Evolutionary conservation across 164 flowering plant species (phyloP), one percentile per base, ranked within the genome.

Genomic region (Stephania japonica): DNA sequence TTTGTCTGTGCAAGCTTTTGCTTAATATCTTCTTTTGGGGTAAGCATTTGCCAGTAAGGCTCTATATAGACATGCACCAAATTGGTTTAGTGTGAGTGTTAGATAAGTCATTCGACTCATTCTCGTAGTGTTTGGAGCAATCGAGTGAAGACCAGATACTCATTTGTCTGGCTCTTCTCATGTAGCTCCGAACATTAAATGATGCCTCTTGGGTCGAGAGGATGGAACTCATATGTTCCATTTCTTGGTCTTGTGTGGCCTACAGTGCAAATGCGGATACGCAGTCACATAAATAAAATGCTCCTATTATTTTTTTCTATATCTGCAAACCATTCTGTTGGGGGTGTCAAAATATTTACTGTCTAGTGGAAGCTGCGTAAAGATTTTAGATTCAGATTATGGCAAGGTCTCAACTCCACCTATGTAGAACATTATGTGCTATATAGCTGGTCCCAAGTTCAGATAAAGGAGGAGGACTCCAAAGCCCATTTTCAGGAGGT

Each of bases 101-200:
- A 56, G 62, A 56, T 65, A 27, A 25, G 32, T n/a, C n/a, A n/a
- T n/a, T n/a, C 14, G 1, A 25, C 41, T 25, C 67, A 26, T 67
- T 38, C 23, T 38, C 23, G 7, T 56, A 3, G 42, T 18, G 59
- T 69, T 42, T 26, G 72, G 69, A 75, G 72, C 68, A 56, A 4
- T 71, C 70, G 70, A 75, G 78, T 71, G 70, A 70, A 70, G 77
- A 65, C 66, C 74, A 66, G 42, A 71, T 11, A 50, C 42, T 66
- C 65, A 26, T 50, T 49, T n/a, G 70, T 64, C 65, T 70, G 59
- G 19, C 11, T 75, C 73, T 70, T 65, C 70, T 75, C 70, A 65
- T 70, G 71, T 3, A 27, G 67, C 67, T 75, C 70, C 53, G 23
- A 41, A 75, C 23, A 75, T 32, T 1, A 44, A 70, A 63, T 62